phyloP scores from a whole-genome alignment of 768 basidiomycete species.

The Mrakia blollopis region DNA sequence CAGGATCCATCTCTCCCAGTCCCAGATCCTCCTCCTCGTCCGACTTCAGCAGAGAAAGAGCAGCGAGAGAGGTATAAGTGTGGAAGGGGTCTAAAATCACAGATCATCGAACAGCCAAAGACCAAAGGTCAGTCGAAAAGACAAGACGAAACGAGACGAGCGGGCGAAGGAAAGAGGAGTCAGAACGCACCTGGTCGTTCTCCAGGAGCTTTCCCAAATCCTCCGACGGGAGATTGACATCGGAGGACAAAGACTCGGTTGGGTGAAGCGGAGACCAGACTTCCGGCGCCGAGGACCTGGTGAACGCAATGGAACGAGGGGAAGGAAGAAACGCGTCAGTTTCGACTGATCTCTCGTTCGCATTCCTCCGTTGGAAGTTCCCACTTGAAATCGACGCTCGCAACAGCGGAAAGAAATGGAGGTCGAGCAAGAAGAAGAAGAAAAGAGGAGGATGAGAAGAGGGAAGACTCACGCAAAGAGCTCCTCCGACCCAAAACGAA shows the following conservation, averaged over 20 bases:
- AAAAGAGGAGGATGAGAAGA: too few species aligned
- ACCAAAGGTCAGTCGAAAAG: not conserved
- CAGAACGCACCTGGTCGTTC: slow-evolving; percentile 64
- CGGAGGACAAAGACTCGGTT: slow-evolving; percentile 61
- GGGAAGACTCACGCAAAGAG: slow-evolving; percentile 63
- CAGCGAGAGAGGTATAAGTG: slow-evolving; percentile 83
- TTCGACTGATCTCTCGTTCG: not conserved
- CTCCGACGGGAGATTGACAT: slow-evolving; percentile 86
- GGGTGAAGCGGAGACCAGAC: slow-evolving; percentile 56
- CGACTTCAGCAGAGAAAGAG: slow-evolving; percentile 60
- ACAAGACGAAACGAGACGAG: slow-evolving; percentile 14
- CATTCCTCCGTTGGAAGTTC: too few species aligned
- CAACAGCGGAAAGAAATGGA: too few species aligned
- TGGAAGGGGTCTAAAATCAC: slow-evolving; percentile 75
- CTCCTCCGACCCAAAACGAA: slow-evolving; percentile 89
- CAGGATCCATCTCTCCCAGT: slow-evolving; percentile 59
- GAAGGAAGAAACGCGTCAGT: slow-evolving; percentile 15
- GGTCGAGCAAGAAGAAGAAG: too few species aligned
- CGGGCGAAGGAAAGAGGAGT: not conserved
- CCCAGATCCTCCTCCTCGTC: slow-evolving; percentile 48
- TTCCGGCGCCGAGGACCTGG: slow-evolving; percentile 64
- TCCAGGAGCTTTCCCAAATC: slow-evolving; percentile 76
- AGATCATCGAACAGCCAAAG: too few species aligned
- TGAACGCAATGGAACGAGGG: slow-evolving; percentile 18
- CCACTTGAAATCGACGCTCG: too few species aligned